Conservation (phyloP, 1,284 basidiomycete genomes). For the Sanghuangporus sanghuang region DNA sequence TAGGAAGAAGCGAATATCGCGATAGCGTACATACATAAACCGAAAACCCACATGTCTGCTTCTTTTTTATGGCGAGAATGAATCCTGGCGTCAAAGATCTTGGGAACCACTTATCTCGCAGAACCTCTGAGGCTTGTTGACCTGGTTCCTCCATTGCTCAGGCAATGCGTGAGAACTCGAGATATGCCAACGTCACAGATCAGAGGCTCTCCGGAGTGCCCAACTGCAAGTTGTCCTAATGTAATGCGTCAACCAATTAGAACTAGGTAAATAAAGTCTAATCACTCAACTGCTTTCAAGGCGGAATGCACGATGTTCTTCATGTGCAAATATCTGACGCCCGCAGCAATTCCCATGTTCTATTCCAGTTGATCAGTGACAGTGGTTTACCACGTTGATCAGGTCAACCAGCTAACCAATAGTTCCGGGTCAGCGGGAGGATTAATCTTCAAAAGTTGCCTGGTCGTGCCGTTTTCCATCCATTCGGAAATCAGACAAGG, state of each 20-base stretch:
- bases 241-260: background rate
- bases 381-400: background rate
- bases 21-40: slow-evolving; percentile 9
- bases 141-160: background rate
- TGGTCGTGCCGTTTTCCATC: slow-evolving; percentile 13
- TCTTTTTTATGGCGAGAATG: background rate
- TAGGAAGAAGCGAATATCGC: background rate
- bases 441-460: background rate
- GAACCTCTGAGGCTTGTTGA: background rate
- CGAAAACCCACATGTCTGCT: slow-evolving; percentile 12
- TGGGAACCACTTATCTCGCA: slow-evolving; percentile 5
- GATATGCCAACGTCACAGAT: slow-evolving; percentile 14
- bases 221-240: slow-evolving; percentile 11
- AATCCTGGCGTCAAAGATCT: background rate
- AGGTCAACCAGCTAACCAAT: background rate
- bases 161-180: background rate
- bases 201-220: background rate
- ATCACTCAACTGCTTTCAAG: slow-evolving; percentile 9
- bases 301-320: slow-evolving; percentile 8
- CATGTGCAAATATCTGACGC: slow-evolving; percentile 5
- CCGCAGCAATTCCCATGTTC: slow-evolving; percentile 6
- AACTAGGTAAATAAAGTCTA: background rate
- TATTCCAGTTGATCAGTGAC: background rate
- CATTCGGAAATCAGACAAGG: slow-evolving; percentile 15
- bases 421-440: background rate